Conservation (phyloP, 495 filamentous ascomycete genomes). For the Xylaria longipes region DNA sequence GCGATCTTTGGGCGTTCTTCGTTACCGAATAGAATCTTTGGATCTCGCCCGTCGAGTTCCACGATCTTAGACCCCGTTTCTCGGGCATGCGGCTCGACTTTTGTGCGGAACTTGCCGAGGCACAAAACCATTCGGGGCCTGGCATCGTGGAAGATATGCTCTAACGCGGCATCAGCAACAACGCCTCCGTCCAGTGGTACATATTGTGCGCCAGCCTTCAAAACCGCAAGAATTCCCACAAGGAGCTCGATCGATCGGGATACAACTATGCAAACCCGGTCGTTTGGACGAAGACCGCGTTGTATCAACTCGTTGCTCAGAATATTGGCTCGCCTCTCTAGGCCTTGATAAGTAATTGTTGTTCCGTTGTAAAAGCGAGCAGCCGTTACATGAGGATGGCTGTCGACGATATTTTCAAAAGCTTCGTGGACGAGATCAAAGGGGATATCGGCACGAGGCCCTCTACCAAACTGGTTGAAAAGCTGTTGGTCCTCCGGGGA, state of each 20-base stretch:
- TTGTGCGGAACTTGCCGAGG: constrained; percentile 28
- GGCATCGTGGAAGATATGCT: constrained; percentile 40
- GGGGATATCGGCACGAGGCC: constrained; percentile 30
- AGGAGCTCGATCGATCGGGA: constrained; percentile 46
- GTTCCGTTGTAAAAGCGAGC: constrained; percentile 39
- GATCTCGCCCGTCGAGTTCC: constrained; percentile 26
- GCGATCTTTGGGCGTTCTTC: constrained; percentile 28
- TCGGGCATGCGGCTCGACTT: constrained; percentile 27
- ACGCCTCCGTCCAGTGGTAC: constrained; percentile 56
- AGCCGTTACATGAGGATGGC: constrained; percentile 36
- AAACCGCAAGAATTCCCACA: constrained; percentile 54
- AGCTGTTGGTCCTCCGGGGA: constrained; percentile 31
- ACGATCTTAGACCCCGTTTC: constrained; percentile 15
- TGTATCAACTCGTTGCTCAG: constrained; percentile 38
- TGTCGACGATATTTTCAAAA: constrained; percentile 38
- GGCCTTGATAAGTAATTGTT: constrained; percentile 43
- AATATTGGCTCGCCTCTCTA: constrained; percentile 41
- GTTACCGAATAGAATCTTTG: constrained; percentile 14
- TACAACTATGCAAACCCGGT: constrained; percentile 40
- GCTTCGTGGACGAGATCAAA: constrained; percentile 39
- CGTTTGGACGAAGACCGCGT: constrained; percentile 35
- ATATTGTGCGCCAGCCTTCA: constrained; percentile 57
- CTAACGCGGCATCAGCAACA: constrained; percentile 40
- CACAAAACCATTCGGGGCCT: constrained; percentile 27
- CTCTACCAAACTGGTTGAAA: constrained; percentile 40